A percentile compares a stretch with the other conserved stretches of the same genome.
phyloP scores from a whole-genome alignment of 2,329 filamentous ascomycete species.

The Chrysoporthe cubensis region DNA sequence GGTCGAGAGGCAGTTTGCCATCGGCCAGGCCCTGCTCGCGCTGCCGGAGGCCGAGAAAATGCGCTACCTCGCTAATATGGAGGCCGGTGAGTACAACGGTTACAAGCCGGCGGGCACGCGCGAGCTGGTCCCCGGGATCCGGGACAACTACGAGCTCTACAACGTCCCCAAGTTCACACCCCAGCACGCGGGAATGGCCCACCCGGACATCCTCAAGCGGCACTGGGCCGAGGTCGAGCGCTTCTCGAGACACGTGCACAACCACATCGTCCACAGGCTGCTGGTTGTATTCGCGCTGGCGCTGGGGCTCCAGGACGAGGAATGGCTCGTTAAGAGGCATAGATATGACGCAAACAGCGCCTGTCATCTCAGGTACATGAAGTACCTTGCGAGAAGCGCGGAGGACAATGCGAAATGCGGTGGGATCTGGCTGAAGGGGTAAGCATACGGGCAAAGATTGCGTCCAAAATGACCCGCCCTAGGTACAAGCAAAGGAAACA shows the following conservation, averaged over 20 bases:
- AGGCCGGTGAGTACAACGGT: constrained; percentile 56
- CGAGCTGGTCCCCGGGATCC: constrained; percentile 39
- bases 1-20: constrained; percentile 59
- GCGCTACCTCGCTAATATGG: constrained; percentile 49
- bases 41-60: constrained; percentile 59
- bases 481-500: neutral
- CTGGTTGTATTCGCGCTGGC: constrained; percentile 62
- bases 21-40: constrained; percentile 52
- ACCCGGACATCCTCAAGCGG: constrained; percentile 50
- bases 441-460: neutral
- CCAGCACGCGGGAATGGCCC: constrained; percentile 45
- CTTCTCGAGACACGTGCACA: constrained; percentile 47
- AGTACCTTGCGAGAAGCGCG: constrained; percentile 51
- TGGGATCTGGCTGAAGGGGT: constrained; percentile 43
- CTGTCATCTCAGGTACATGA: constrained; percentile 63
- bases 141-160: constrained; percentile 62
- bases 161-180: constrained; percentile 63
- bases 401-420: constrained; percentile 41
- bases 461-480: neutral
- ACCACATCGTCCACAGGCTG: constrained; percentile 56
- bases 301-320: constrained; percentile 60
- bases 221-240: constrained; percentile 57
- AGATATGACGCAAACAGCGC: constrained; percentile 58
- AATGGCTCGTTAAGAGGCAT: constrained; percentile 58
- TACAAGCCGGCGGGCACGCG: constrained; percentile 47